Percentiles rank a stretch among this genome's conserved stretches.
Evolutionary conservation across 768 basidiomycete species (phyloP).

Genomic region (Boletus reticulatus): DNA sequence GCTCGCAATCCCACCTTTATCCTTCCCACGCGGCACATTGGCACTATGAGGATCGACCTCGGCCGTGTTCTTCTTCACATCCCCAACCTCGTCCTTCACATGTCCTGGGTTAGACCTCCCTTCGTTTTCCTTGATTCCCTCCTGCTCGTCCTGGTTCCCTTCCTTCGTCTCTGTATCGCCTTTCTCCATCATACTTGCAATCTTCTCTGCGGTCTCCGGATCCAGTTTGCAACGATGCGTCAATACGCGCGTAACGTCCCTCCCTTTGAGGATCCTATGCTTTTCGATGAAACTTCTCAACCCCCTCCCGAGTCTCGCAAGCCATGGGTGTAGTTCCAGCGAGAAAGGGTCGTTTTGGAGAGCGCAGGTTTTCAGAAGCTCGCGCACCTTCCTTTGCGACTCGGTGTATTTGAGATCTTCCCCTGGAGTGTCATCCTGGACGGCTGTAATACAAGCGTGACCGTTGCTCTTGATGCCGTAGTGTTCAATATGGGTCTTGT

Average conservation of each 20-base stretch:
- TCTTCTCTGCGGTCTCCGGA: conserved; percentile 20
- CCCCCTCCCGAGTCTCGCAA: conserved; percentile 9
- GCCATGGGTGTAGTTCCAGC: conserved; percentile 16
- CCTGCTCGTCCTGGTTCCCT: not conserved
- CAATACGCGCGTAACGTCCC: conserved; percentile 17
- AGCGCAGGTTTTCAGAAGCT: conserved; percentile 17
- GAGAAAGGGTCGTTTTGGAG: conserved; percentile 9
- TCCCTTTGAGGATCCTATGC: conserved; percentile 11
- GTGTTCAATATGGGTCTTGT: conserved; percentile 18
- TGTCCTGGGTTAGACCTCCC: not conserved
- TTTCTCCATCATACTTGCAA: conserved; percentile 22
- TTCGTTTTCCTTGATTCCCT: not conserved
- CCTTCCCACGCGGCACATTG: not conserved
- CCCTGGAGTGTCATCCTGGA: conserved; percentile 3
- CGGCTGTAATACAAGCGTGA: conserved; percentile 16
- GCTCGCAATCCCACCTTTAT: not conserved
- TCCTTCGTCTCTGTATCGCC: conserved; percentile 2
- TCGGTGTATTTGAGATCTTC: not conserved
- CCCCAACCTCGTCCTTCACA: not conserved
- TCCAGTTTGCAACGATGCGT: conserved; percentile 27
- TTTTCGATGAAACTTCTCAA: conserved; percentile 17
- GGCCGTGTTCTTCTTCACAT: not conserved
- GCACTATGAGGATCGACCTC: no score
- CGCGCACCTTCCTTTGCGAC: conserved; percentile 13
- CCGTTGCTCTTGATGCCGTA: conserved; percentile 27